Percentiles rank a stretch among this genome's conserved stretches.
phyloP scores from a whole-genome alignment of 2,329 filamentous ascomycete species.

The Cyphellophora attinorum region DNA sequence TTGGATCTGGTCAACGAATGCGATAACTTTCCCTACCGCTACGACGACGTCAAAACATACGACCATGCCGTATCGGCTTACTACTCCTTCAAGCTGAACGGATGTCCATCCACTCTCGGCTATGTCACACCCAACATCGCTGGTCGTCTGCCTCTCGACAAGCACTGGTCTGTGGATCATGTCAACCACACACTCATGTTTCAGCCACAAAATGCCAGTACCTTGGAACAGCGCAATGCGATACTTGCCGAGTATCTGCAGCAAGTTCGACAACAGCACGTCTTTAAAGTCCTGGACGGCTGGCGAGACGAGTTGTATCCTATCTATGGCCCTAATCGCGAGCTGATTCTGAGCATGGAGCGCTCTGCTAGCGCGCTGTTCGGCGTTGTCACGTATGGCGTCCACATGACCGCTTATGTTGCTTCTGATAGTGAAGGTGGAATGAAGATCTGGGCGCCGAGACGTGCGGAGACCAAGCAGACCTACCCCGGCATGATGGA shows the following conservation, averaged over 20 bases:
- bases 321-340: slow-evolving; percentile 53
- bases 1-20: slow-evolving; percentile 48
- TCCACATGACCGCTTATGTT: slow-evolving; percentile 71
- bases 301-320: slow-evolving; percentile 79
- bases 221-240: slow-evolving; percentile 53
- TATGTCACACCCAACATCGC: slow-evolving; percentile 36
- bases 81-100: slow-evolving; percentile 57
- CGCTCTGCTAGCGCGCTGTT: slow-evolving; percentile 65
- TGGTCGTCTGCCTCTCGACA: slow-evolving; percentile 4
- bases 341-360: slow-evolving; percentile 65
- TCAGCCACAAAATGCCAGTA: slow-evolving; percentile 14
- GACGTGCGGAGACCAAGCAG: slow-evolving; percentile 65
- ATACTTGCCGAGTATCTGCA: slow-evolving; percentile 48
- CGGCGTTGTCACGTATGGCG: slow-evolving; percentile 67
- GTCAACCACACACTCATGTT: slow-evolving; percentile 11
- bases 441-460: slow-evolving; percentile 75
- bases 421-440: slow-evolving; percentile 42
- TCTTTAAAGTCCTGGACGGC: slow-evolving; percentile 64
- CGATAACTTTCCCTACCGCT: slow-evolving; percentile 65
- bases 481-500: slow-evolving; percentile 90
- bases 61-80: slow-evolving; percentile 44
- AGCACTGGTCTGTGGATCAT: slow-evolving; percentile 11
- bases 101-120: slow-evolving; percentile 53
- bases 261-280: slow-evolving; percentile 59
- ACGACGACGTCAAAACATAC: slow-evolving; percentile 49